Evolutionary conservation across 192 early-diverging fungal genomes (phyloP), one percentile per base, ranked within the genome.

Genomic region (Entomortierella chlamydospora): DNA sequence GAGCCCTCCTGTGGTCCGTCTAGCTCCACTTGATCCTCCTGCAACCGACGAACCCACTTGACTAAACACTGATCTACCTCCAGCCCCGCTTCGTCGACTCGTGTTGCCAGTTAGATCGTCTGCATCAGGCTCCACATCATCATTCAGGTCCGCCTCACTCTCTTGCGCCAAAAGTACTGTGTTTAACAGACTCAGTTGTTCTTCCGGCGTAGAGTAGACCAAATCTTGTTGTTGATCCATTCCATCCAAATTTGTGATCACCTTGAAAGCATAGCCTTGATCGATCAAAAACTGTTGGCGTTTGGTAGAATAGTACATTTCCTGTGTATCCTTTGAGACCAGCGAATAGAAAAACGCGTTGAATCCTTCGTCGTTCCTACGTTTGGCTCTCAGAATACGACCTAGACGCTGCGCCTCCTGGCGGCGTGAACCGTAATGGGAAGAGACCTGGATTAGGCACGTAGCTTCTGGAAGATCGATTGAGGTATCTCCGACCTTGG

Each of bases 221-320:
- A 98, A 81, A 26, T 90, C 89, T 1, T 89, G 85, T 47, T 91
- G 90, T 26, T 83, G 88, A 13, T 96, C 94, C 86, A 97, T 94
- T 11, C 97, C 97, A 65, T 97, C 96, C 43, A 99, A 87, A 28
- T 94, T 89, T 37, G 97, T 98, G 67, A 99, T 99, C 34, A 98
- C 94, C 84, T 98, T 98, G 87, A 98, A 99, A n/a, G 95, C 91
- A 83, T 99, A 99, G 0, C 98, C 98, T 79, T 99, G 98, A 83
- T 99, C 97, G 54, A 99, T 95, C 70, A 99, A 82, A 83, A 99
- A 99, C 82, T 99, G 98, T 83, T 99, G 98, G 23, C 97, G 90
- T 83, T 99, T 99, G 34, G 95, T 90, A 4, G 96, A 97, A 68
- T 98, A 99, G 76, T 91, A 96, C 92, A 99, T 98, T 82, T 99